A percentile compares a stretch with the other conserved stretches of the same genome.
Evolutionary conservation across 306 rosid genomes (phyloP).

Genomic region (Leucaena leucocephala): DNA sequence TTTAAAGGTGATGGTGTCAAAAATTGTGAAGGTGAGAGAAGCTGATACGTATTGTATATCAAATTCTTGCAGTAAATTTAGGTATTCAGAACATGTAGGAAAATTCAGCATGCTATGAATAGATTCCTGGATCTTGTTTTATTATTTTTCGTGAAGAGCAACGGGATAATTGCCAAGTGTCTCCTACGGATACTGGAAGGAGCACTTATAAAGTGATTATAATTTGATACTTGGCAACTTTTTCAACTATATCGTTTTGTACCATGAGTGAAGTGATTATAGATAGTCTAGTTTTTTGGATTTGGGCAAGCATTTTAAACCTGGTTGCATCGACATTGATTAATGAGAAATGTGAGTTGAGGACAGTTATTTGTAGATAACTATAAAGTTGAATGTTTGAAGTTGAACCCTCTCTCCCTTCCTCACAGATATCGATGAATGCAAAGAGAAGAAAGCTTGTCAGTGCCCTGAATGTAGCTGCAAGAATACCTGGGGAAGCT

Average conservation of each 20-base stretch:
- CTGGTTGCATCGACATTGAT: background rate
- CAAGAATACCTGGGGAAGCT: slow-evolving; percentile 91
- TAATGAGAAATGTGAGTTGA: background rate
- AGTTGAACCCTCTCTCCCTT: slow-evolving; percentile 18
- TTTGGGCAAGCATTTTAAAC: background rate
- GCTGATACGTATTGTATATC: background rate
- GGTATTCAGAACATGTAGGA: slow-evolving; percentile 3
- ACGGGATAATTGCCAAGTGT: slow-evolving; percentile 13
- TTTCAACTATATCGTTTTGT: background rate
- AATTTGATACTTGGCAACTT: slow-evolving; percentile 2
- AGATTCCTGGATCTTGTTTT: slow-evolving; percentile 18
- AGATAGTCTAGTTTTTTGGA: slow-evolving; percentile 9
- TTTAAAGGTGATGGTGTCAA: slow-evolving; percentile 93
- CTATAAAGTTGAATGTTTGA: slow-evolving; percentile 6
- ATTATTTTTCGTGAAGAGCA: slow-evolving; percentile 1
- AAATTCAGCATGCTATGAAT: slow-evolving; percentile 18
- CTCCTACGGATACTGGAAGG: background rate
- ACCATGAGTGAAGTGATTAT: slow-evolving; percentile 10
- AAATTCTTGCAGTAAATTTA: slow-evolving; percentile 3
- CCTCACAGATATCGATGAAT: slow-evolving; percentile 75
- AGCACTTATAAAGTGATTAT: background rate
- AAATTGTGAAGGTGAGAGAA: slow-evolving; percentile 75
- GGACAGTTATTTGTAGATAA: slow-evolving; percentile 5
- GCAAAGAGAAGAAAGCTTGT: slow-evolving; percentile 83
- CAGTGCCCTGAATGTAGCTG: slow-evolving; percentile 91